Conservation (phyloP, 108 stramenopile genomes). For the Cyclotella cryptica region DNA sequence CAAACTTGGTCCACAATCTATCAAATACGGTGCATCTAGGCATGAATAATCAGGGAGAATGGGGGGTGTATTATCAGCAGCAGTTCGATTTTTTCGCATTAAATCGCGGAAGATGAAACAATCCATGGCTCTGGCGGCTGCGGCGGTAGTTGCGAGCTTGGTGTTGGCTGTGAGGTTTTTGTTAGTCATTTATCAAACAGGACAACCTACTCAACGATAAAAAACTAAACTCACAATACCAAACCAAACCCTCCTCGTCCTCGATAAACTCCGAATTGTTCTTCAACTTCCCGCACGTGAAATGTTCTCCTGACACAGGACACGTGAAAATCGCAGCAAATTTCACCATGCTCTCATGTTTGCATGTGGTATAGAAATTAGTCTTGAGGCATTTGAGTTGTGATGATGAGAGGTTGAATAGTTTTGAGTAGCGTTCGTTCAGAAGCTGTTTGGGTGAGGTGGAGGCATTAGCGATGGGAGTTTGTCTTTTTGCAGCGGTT, state of each 20-base stretch:
- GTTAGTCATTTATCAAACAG: background rate
- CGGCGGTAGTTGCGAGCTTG: constrained; percentile 3
- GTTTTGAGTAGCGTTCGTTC: background rate
- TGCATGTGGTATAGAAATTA: constrained; percentile 38
- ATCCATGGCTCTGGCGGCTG: constrained; percentile 8
- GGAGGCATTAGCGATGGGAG: background rate
- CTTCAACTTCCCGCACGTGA: constrained; percentile 18
- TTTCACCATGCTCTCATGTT: constrained; percentile 12
- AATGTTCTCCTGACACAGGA: constrained; percentile 45
- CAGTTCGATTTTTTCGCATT: background rate
- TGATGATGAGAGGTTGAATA: background rate
- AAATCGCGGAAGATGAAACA: background rate
- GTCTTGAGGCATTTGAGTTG: constrained; percentile 5
- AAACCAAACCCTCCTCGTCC: constrained; percentile 3
- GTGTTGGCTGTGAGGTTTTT: constrained; percentile 8
- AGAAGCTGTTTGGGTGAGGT: background rate
- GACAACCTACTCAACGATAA: background rate
- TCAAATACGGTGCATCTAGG: background rate
- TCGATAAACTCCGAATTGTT: background rate
- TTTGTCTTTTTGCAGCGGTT: too few species aligned
- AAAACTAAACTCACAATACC: constrained; percentile 26
- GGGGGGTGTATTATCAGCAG: background rate
- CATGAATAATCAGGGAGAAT: background rate
- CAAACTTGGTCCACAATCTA: background rate
- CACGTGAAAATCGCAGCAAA: constrained; percentile 45